A percentile compares a stretch with the other conserved stretches of the same genome.
Conservation (phyloP, 2,329 filamentous ascomycete genomes). For the Apiospora malaysiana region DNA sequence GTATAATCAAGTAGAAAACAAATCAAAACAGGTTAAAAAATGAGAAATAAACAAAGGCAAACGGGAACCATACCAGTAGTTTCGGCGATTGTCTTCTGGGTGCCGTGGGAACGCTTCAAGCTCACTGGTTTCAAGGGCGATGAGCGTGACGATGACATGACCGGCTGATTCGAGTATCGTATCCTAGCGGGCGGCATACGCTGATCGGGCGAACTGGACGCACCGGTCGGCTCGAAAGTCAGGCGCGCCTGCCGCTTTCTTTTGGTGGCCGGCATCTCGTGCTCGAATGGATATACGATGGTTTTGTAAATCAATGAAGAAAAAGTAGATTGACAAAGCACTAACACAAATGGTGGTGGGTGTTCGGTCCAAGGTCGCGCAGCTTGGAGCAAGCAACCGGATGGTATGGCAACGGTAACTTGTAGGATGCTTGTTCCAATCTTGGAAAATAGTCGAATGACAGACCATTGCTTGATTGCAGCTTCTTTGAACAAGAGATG, state of each 20-base stretch:
- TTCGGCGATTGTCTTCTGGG: not conserved
- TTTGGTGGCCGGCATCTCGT: constrained; percentile 28
- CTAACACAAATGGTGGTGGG: not conserved
- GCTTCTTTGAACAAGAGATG: not conserved
- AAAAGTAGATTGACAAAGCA: not conserved
- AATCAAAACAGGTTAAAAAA: no score
- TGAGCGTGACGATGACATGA: constrained; percentile 27
- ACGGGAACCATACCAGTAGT: not conserved
- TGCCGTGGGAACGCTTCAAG: constrained; percentile 23
- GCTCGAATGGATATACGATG: not conserved
- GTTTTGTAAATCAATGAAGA: not conserved
- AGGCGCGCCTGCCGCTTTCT: constrained; percentile 38
- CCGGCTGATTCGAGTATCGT: constrained; percentile 32
- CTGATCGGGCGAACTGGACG: constrained; percentile 31
- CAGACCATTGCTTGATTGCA: not conserved
- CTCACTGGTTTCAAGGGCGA: constrained; percentile 22
- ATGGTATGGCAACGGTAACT: not conserved
- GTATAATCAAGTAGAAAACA: not conserved
- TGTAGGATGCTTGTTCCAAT: not conserved
- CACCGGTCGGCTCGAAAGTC: constrained; percentile 38
- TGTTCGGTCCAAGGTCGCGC: not conserved
- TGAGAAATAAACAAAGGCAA: not conserved
- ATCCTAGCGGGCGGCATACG: constrained; percentile 36
- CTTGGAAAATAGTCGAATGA: not conserved
- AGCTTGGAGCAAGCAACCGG: not conserved